These are phyloP conservation scores for Fonsecaea nubica DNA, from an alignment of 2,329 filamentous ascomycete genomes.

Conservation along the genomic window DNA sequence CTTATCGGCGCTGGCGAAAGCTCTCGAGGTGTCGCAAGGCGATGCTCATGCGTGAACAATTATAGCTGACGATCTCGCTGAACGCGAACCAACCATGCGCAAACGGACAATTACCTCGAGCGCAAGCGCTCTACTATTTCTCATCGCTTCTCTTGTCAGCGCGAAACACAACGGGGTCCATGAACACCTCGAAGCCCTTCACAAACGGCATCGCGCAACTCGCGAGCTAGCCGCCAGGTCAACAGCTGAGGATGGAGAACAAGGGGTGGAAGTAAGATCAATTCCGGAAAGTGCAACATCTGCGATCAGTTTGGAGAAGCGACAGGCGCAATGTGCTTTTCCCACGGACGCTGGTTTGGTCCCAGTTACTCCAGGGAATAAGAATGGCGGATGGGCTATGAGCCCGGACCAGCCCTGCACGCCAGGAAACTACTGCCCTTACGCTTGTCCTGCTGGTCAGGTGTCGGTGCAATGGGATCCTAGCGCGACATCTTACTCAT, in stretches of 20 bases:
- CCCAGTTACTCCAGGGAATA: constrained; percentile 65
- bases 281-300: constrained; percentile 23
- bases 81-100: constrained; percentile 38
- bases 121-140: constrained; percentile 47
- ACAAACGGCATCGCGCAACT: constrained; percentile 46
- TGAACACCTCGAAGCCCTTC: constrained; percentile 45
- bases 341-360: constrained; percentile 71
- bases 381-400: constrained; percentile 81
- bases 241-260: constrained; percentile 38
- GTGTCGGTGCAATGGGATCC: constrained; percentile 82
- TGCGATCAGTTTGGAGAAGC: constrained; percentile 55
- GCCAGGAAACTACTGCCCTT: constrained; percentile 74
- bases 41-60: constrained; percentile 22
- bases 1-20: constrained; percentile 7
- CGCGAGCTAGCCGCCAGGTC: constrained; percentile 39
- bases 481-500: constrained; percentile 68
- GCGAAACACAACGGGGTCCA: constrained; percentile 40
- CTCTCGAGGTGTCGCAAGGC: constrained; percentile 23
- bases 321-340: constrained; percentile 66
- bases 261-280: constrained; percentile 39
- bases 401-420: constrained; percentile 74
- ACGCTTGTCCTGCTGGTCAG: constrained; percentile 76
- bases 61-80: constrained; percentile 15
- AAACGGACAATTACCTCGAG: constrained; percentile 41
- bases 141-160: constrained; percentile 44